Percentiles rank a stretch among this genome's conserved stretches.
Conservation (phyloP, 495 filamentous ascomycete genomes). For the Haplographium delicatum region DNA sequence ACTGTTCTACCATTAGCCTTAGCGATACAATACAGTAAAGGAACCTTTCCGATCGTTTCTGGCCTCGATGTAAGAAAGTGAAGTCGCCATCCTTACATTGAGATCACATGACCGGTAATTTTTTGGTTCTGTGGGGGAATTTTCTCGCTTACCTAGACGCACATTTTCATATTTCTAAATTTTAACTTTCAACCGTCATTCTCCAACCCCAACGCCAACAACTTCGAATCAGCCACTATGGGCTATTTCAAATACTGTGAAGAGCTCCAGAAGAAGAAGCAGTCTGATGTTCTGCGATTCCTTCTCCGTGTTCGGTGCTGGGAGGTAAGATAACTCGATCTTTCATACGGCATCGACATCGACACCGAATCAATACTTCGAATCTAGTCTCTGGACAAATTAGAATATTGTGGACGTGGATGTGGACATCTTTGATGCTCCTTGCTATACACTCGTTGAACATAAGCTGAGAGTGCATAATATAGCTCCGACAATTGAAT, state of each 20-base stretch:
- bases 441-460: constrained; percentile 99
- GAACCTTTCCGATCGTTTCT: too few relatives aligned
- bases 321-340: constrained; percentile 76
- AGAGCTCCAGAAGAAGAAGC: constrained; percentile 99
- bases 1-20: too few relatives aligned
- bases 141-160: too few relatives aligned
- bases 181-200: too few relatives aligned
- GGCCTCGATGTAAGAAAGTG: too few relatives aligned
- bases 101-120: too few relatives aligned
- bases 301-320: constrained; percentile 99
- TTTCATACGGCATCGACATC: constrained; percentile 13
- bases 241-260: constrained; percentile 98
- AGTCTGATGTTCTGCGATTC: constrained; percentile 98
- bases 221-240: too few relatives aligned
- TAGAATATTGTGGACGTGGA: constrained; percentile 23
- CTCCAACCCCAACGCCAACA: too few relatives aligned
- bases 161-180: too few relatives aligned
- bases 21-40: too few relatives aligned
- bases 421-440: constrained; percentile 25
- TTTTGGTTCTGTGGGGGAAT: too few relatives aligned
- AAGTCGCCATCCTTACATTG: too few relatives aligned
- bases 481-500: constrained; percentile 98
- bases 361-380: constrained; percentile 24
- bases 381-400: constrained; percentile 23
- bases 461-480: constrained; percentile 99